A percentile compares a stretch with the other conserved stretches of the same genome.
Evolutionary conservation across 2,329 filamentous ascomycete species (phyloP).

Genomic region (Davidsoniella neocaledoniae): DNA sequence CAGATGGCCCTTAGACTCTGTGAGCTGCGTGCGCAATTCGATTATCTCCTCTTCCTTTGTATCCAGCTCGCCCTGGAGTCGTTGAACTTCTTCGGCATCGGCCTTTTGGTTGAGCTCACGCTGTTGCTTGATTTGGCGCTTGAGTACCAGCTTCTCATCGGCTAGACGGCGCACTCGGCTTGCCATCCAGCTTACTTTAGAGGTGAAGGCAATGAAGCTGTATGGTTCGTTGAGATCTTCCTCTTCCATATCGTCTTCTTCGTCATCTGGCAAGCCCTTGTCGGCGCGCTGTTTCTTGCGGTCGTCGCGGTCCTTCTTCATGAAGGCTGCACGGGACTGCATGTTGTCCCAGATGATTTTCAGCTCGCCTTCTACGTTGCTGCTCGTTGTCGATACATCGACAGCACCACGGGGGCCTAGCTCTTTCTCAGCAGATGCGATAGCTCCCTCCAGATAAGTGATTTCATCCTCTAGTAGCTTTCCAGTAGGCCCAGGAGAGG

Average conservation of each 20-base stretch:
- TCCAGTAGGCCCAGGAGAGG: slow-evolving; percentile 40
- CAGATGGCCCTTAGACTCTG: slow-evolving; percentile 13
- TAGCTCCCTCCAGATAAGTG: slow-evolving; percentile 44
- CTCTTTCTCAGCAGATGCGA: slow-evolving; percentile 9
- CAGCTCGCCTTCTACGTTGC: slow-evolving; percentile 40
- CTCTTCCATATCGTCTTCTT: slow-evolving; percentile 45
- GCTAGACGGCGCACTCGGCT: slow-evolving; percentile 59
- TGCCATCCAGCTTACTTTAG: slow-evolving; percentile 65
- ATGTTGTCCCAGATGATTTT: slow-evolving; percentile 41
- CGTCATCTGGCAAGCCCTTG: slow-evolving; percentile 40
- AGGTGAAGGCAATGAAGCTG: slow-evolving; percentile 58
- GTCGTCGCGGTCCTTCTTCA: slow-evolving; percentile 36
- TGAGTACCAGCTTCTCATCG: slow-evolving; percentile 77
- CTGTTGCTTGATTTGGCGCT: slow-evolving; percentile 89
- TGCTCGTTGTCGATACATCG: slow-evolving; percentile 22
- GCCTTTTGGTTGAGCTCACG: slow-evolving; percentile 81
- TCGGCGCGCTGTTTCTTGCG: slow-evolving; percentile 35
- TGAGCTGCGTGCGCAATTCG: slow-evolving; percentile 12
- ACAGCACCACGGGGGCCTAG: slow-evolving; percentile 9
- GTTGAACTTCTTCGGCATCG: slow-evolving; percentile 46
- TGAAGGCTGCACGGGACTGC: slow-evolving; percentile 32
- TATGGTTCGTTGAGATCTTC: slow-evolving; percentile 46
- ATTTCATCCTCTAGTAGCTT: slow-evolving; percentile 50
- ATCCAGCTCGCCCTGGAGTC: slow-evolving; percentile 12
- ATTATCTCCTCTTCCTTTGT: slow-evolving; percentile 13